Evolutionary conservation across 2,329 filamentous ascomycete species (phyloP), one percentile per base, ranked within the genome.

Genomic region (Setomelanomma holmii): DNA sequence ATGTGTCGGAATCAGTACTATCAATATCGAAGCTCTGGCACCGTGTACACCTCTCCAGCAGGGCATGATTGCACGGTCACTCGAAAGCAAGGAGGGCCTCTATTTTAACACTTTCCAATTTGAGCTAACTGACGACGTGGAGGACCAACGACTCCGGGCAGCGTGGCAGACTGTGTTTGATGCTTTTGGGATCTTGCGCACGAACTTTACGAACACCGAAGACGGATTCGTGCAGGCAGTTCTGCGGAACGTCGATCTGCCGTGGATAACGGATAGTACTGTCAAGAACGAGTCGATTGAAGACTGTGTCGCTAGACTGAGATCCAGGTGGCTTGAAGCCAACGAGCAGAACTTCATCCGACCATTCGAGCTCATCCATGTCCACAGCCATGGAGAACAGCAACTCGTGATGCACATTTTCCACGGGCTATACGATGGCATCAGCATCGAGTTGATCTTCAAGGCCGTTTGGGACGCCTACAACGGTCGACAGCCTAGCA

Each of bases 1-100:
- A 5, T 73, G 78, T 3, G 76, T 96, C 0, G 73, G 74, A 0
- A 57, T 88, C 1, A 63, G 77, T 0, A 71, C 78, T 1, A 67
- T 75, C 5, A 78, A 86, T 1, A 82, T 96, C 8, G 89, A 95
- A 66, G 84, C 85, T 51, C 84, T 96, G 45, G 86, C 86, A 0
- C 93, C 92, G 4, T 96, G 93, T 68, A 96, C 93, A 1, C 84
- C 92, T 0, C 77, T 96, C 1, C 93, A 97, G 66, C 86, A 93
- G 69, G 93, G 92, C 0, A 93, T 97, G 78, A 85, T 96, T 43
- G 88, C 89, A 5, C 83, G 86, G 42, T 87, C 86, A 20, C 69
- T 89, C 33, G 82, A 85, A 8, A 85, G 78, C 16, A 75, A 80
- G 0, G 69, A 77, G 0, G 79, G 81, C 0, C 75, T 89, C 0